Evolutionary conservation across 257 asterid species (phyloP).

Genomic region (Penstemon barbatus): DNA sequence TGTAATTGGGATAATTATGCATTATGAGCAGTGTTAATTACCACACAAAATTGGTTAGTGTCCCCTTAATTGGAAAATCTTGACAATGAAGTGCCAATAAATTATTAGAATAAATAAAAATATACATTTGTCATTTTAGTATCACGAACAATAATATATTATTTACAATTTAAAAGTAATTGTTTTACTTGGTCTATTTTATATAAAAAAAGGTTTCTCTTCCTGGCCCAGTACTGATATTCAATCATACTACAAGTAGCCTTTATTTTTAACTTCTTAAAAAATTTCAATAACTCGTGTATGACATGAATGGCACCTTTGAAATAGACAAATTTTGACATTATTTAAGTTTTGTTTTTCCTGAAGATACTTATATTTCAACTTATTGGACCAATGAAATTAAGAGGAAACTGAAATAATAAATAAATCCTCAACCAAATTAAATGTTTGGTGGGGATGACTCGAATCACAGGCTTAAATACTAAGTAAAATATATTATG

Average conservation of each 20-base stretch:
- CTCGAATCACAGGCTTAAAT: conserved; percentile 46
- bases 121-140: background rate
- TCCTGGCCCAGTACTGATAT: background rate
- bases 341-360: conserved; percentile 30
- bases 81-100: conserved; percentile 32
- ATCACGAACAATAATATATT: conserved; percentile 9
- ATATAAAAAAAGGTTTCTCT: background rate
- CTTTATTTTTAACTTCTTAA: conserved; percentile 27
- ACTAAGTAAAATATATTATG: conserved; percentile 47
- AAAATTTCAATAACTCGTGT: conserved; percentile 31
- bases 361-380: conserved; percentile 39
- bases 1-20: background rate
- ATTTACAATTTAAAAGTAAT: conserved; percentile 4
- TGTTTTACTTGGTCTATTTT: conserved; percentile 40
- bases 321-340: conserved; percentile 40
- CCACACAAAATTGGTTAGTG: conserved; percentile 28
- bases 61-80: conserved; percentile 14
- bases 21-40: conserved; percentile 8
- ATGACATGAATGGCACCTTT: conserved; percentile 67
- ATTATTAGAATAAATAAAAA: conserved; percentile 25
- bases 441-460: conserved; percentile 55
- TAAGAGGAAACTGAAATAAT: conserved; percentile 35
- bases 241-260: conserved; percentile 29
- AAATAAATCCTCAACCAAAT: conserved; percentile 23
- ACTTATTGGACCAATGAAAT: conserved; percentile 58